Conservation (phyloP, 169 alveolate genomes). For the Eimeria falciformis region DNA sequence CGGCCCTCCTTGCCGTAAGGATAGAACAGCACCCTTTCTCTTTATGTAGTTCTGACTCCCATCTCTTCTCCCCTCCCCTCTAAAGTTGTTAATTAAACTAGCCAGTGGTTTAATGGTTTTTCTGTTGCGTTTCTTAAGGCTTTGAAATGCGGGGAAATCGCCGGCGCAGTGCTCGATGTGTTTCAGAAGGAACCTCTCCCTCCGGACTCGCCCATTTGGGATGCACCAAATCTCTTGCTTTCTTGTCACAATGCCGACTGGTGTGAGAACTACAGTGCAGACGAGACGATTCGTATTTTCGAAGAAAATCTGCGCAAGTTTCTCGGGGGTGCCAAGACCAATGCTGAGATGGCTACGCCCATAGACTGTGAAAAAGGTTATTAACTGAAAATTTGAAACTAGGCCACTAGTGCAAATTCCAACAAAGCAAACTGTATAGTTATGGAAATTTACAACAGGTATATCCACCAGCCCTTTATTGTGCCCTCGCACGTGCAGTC, state of each 20-base stretch:
- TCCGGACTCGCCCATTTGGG: slow-evolving; percentile 79
- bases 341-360: background rate
- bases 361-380: slow-evolving; percentile 48
- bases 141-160: slow-evolving; percentile 4
- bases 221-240: slow-evolving; percentile 70
- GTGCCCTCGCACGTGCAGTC: too few species aligned
- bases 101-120: background rate
- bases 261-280: slow-evolving; percentile 56
- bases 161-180: slow-evolving; percentile 84
- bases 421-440: background rate
- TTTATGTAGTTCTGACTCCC: background rate
- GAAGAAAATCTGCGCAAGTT: background rate
- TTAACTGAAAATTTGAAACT: background rate
- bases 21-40: background rate
- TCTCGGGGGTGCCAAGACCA: background rate
- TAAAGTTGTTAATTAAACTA: too few species aligned
- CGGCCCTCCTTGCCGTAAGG: slow-evolving; percentile 4
- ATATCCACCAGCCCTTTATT: too few species aligned
- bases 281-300: background rate
- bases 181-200: slow-evolving; percentile 81
- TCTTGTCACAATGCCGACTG: slow-evolving; percentile 80
- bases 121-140: slow-evolving; percentile 35
- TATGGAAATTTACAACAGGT: too few species aligned
- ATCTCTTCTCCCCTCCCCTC: background rate
- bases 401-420: background rate